Conservation (phyloP, 441 rosid genomes). For the Populus trichocarpa region DNA sequence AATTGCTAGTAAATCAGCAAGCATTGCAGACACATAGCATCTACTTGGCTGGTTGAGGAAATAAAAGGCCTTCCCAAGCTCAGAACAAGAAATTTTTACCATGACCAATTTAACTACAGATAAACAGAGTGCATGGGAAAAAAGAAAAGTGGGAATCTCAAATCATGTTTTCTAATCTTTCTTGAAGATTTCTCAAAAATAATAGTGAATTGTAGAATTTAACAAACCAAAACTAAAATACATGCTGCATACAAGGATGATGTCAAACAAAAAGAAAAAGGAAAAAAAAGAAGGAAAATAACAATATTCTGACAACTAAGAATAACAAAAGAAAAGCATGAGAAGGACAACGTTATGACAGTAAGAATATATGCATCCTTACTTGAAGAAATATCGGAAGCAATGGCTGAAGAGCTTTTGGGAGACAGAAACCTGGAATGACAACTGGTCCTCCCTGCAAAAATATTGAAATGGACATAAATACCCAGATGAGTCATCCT, state of each 20-base stretch:
- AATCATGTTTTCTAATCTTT: neutral
- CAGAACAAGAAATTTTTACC: neutral
- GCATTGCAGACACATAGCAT: neutral
- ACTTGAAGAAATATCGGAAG: constrained; percentile 97
- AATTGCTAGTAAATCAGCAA: neutral
- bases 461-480: constrained; percentile 16
- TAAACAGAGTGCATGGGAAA: neutral
- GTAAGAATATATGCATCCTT: constrained; percentile 19
- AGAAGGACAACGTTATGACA: neutral
- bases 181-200: neutral
- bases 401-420: constrained; percentile 94
- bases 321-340: neutral
- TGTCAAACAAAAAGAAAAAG: neutral
- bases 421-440: constrained; percentile 92
- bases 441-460: constrained; percentile 91
- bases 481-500: neutral
- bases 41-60: neutral
- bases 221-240: neutral
- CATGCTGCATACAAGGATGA: neutral
- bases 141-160: neutral
- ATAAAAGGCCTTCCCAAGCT: neutral
- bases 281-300: too few relatives aligned
- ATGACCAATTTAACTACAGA: neutral
- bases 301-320: neutral
- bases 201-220: neutral